Evolutionary conservation across 2,329 filamentous ascomycete species (phyloP).

Genomic region (Epicoccum sorghinum): DNA sequence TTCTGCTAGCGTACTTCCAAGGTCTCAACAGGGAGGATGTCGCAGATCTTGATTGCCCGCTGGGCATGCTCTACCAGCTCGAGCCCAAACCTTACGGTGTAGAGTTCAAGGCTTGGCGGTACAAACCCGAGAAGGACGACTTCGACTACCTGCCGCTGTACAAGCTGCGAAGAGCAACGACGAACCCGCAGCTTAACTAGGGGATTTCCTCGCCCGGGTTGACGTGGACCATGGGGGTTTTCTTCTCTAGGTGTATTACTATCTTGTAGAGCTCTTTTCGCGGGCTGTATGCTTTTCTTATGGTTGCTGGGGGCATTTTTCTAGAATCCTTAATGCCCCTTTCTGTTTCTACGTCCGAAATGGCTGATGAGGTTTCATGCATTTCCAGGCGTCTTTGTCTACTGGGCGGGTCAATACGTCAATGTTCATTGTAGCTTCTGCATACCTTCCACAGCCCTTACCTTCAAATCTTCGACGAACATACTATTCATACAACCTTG

Average conservation of each 20-base stretch:
- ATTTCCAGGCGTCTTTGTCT: constrained; percentile 11
- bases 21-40: constrained; percentile 89
- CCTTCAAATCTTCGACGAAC: neutral
- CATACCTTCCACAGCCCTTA: neutral
- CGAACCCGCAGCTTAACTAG: constrained; percentile 24
- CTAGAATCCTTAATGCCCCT: constrained; percentile 5
- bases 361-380: constrained; percentile 12
- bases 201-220: constrained; percentile 5
- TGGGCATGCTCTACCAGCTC: constrained; percentile 92
- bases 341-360: constrained; percentile 3
- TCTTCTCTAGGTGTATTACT: constrained; percentile 15
- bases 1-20: constrained; percentile 95
- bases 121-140: constrained; percentile 76
- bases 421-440: neutral
- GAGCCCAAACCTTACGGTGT: constrained; percentile 98
- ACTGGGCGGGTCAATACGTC: neutral
- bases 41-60: constrained; percentile 88
- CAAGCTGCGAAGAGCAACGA: constrained; percentile 66
- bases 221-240: neutral
- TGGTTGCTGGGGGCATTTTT: neutral
- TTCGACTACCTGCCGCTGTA: constrained; percentile 90
- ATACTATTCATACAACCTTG: neutral
- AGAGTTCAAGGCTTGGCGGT: constrained; percentile 94
- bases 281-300: neutral
- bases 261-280: neutral